phyloP scores from a whole-genome alignment of 495 filamentous ascomycete genomes.

The Talaromyces nanjingensis region DNA sequence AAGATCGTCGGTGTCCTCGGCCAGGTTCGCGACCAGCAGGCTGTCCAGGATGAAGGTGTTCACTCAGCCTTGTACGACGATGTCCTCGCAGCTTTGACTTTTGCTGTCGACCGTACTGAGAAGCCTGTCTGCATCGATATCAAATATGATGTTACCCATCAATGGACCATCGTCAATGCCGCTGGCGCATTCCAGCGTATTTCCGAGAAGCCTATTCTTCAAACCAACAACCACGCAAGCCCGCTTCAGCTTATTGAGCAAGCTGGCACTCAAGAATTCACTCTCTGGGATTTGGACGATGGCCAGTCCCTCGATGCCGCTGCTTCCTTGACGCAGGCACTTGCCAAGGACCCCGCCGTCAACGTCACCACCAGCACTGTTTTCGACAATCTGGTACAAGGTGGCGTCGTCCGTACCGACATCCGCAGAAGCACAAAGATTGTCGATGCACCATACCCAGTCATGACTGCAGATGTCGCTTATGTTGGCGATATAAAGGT shows the following conservation, averaged over 20 bases:
- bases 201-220: constrained; percentile 47
- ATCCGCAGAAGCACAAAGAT: constrained; percentile 75
- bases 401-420: constrained; percentile 77
- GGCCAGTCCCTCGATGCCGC: constrained; percentile 60
- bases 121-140: constrained; percentile 64
- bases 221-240: constrained; percentile 26
- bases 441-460: constrained; percentile 74
- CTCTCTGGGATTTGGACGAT: constrained; percentile 87
- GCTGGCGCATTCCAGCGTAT: constrained; percentile 59
- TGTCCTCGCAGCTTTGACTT: constrained; percentile 75
- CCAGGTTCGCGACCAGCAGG: constrained; percentile 49
- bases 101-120: constrained; percentile 57
- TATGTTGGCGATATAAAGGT: constrained; percentile 75
- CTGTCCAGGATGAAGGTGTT: constrained; percentile 57
- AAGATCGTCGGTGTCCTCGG: constrained; percentile 64
- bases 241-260: constrained; percentile 42
- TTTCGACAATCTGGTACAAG: constrained; percentile 82
- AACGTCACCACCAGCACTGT: constrained; percentile 70
- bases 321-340: constrained; percentile 57
- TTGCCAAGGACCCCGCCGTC: constrained; percentile 65
- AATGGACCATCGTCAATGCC: constrained; percentile 75
- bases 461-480: constrained; percentile 70
- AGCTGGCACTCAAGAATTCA: constrained; percentile 64
- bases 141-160: constrained; percentile 78
- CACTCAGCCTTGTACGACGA: constrained; percentile 84